A percentile compares a stretch with the other conserved stretches of the same genome.
These are phyloP conservation scores for Alloteropsis semialata DNA, from an alignment of 176 grass and related monocot species.

Conservation along the genomic window DNA sequence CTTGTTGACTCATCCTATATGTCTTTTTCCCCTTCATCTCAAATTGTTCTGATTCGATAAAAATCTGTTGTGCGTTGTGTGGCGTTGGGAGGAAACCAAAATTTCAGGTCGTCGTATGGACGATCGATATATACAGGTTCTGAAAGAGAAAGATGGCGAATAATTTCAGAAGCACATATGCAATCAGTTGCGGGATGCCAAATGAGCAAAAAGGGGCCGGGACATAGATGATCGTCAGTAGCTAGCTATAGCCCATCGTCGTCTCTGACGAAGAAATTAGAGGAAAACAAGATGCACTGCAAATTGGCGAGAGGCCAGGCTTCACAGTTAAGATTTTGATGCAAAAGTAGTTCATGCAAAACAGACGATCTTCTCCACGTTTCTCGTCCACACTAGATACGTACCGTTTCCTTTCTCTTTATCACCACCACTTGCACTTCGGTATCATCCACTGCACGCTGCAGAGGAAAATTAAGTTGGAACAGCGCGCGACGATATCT, in stretches of 20 bases:
- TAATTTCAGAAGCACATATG: neutral
- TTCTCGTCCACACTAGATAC: neutral
- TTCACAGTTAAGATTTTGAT: neutral
- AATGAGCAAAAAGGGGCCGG: neutral
- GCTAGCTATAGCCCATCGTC: neutral
- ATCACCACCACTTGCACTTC: neutral
- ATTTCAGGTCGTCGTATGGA: no score
- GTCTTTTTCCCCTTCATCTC: neutral
- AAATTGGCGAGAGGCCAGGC: neutral
- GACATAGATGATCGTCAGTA: neutral
- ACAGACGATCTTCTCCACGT: neutral
- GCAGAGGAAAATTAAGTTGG: neutral
- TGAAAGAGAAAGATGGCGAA: neutral
- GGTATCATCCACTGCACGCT: neutral
- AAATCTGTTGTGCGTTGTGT: neutral
- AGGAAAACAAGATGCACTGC: neutral
- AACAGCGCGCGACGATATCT: neutral
- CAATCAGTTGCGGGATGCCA: neutral
- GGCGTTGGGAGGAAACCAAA: neutral
- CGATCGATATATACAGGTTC: neutral
- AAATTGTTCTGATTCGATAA: neutral
- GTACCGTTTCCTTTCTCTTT: neutral
- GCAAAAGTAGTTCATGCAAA: constrained; percentile 33
- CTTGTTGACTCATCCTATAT: neutral
- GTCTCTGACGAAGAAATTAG: neutral